Base-by-base conservation (phyloP, 768 basidiomycete species). In the Boletus sp. region DNA sequence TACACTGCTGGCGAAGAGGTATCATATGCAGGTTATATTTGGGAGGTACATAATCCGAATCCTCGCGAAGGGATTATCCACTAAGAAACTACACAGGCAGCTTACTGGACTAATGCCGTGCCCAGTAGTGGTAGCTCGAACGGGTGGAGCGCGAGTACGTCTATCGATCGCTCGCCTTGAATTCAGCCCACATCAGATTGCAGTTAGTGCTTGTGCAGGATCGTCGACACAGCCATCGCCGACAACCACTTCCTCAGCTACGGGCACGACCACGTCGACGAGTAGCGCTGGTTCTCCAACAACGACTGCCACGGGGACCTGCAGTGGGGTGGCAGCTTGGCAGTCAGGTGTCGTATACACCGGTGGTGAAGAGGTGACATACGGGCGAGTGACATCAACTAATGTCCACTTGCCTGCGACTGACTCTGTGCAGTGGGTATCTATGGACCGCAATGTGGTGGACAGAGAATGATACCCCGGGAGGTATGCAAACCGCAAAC, bases 111-210 rank as follows among this genome's bases (percentile, higher is more conserved):
- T 17, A 71, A 75, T 6, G 62, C 71, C 17, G 72, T 74, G 29
- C 84, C 85, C 32, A 72, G 63, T 47, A 76, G 76, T 58, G 69
- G 79, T 38, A n/a, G 65, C 13, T 82, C 75, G 62, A 74, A 75
- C n/a, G 84, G 85, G 41, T 87, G 83, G 85, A 80, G 79, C 55
- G 78, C 84, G 29, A 79, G 85, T 87, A 67, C 56, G 81, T 71
- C 8, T 27, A 43, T 43, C 13, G 34, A 38, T 25, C 4, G 9
- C 35, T 45, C 29, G 34, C 15, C 15, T 43, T 41, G 45, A 50
- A 38, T 33, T 34, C 29, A 15, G 3, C 50, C 47, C 40, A 47
- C 32, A 45, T 19, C 8, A 8, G 21, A 47, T 51, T 45, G 5
- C 9, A 68, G 65, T 60, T n/a, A 65, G 63, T 47, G 65, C 63